A percentile compares a stretch with the other conserved stretches of the same genome.
Conservation (phyloP, 2,329 filamentous ascomycete genomes). For the Teratosphaeria nubilosa region DNA sequence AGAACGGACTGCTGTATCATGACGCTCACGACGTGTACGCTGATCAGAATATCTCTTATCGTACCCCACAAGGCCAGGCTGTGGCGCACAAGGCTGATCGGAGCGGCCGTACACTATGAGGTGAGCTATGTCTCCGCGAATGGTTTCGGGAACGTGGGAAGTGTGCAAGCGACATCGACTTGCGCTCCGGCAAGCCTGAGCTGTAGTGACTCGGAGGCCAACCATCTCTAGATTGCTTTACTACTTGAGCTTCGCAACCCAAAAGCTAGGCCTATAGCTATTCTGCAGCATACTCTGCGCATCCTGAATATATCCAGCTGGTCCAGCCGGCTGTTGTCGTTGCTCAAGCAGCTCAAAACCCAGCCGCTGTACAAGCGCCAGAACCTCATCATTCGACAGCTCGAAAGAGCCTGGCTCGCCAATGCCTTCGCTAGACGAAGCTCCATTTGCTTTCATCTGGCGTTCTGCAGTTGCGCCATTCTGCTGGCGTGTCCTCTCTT, state of each 20-base stretch:
- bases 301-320: conserved; percentile 82
- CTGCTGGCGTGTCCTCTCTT: conserved; percentile 28
- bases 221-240: not conserved
- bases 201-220: too few relatives aligned
- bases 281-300: conserved; percentile 75
- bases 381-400: conserved; percentile 78
- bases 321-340: conserved; percentile 44
- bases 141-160: too few relatives aligned
- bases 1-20: not conserved
- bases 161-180: too few relatives aligned
- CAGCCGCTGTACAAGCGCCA: conserved; percentile 60
- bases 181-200: too few relatives aligned
- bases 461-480: not conserved
- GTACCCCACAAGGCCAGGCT: not conserved
- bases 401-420: conserved; percentile 86
- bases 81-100: not conserved
- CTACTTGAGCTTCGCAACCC: conserved; percentile 50
- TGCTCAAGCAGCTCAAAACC: conserved; percentile 57
- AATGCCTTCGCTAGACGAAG: conserved; percentile 38
- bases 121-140: not conserved
- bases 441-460: not conserved
- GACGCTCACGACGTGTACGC: not conserved
- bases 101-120: not conserved
- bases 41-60: not conserved
- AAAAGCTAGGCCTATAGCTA: conserved; percentile 68